phyloP scores from a whole-genome alignment of 352 stramenopile species.

The Pelagophyceae sp. region DNA sequence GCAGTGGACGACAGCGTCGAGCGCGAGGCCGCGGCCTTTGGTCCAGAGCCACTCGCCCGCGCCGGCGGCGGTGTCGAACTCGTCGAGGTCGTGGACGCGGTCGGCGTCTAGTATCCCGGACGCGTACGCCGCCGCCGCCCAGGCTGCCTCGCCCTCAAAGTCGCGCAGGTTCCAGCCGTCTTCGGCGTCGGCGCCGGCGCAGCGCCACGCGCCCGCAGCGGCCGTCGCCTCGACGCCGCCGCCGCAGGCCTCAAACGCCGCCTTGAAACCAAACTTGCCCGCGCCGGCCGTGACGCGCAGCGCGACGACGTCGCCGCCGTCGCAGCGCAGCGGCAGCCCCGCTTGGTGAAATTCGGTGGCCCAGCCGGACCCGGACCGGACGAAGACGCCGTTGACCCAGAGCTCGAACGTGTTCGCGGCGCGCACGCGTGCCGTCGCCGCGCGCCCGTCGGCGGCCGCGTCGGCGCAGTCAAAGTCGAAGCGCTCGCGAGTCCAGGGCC shows the following conservation, averaged over 20 bases:
- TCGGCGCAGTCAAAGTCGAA: slow-evolving; percentile 5
- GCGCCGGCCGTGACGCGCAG: not conserved
- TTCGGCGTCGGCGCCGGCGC: not conserved
- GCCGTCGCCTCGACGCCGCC: not conserved
- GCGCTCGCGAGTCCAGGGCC: not conserved
- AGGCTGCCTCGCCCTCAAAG: not conserved
- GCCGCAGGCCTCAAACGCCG: not conserved
- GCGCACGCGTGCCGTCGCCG: not conserved
- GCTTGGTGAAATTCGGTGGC: not conserved
- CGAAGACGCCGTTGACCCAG: slow-evolving; percentile 12
- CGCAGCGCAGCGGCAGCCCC: not conserved
- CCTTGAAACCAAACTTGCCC: not conserved
- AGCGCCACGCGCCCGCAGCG: not conserved
- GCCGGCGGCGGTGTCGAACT: not conserved
- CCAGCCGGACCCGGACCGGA: not conserved
- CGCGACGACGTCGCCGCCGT: slow-evolving; percentile 2
- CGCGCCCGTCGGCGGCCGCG: not conserved
- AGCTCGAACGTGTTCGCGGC: slow-evolving; percentile 9
- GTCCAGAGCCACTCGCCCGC: not conserved
- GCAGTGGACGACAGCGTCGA: not conserved
- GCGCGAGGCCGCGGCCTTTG: not conserved
- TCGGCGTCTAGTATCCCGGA: not conserved
- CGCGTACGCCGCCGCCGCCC: not conserved
- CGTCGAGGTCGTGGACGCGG: not conserved
- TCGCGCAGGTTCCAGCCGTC: not conserved